Evolutionary conservation across 2,329 filamentous ascomycete species (phyloP), one percentile per base, ranked within the genome.

Genomic region (Alternaria tenuissima): DNA sequence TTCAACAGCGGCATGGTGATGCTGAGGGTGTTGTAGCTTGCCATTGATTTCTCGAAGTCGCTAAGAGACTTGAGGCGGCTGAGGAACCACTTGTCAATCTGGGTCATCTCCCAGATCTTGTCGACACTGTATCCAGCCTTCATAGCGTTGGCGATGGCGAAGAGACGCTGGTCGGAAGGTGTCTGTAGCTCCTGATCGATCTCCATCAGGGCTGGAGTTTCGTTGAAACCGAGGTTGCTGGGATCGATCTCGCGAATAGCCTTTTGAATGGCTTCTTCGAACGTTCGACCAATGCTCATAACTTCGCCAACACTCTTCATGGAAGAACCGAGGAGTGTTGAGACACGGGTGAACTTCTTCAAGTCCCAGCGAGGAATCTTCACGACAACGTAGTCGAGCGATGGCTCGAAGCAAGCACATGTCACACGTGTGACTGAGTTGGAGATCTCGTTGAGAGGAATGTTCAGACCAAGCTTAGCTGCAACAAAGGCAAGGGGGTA

Each of bases 251-350:
- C 90, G 52, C 95, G 90, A 72, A 99, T 99, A 20, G 95, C 95
- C 81, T 98, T 99, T 74, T 99, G 95, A 42, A 99, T 97, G 8
- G 95, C 95, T 81, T 99, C 95, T 80, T 99, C 95, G 71, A 99
- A 99, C 0, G 92, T 96, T 67, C 95, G 86, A 58, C 95, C 95
- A 69, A 99, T 97, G 74, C 91, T 94, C 95, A 99, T 98, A 68
- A 99, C 95, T 79, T 99, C 95, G 75, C 95, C 95, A 54, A 99
- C 94, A 87, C 93, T 97, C 89, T 98, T 99, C 95, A 99, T 99
- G 12, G 94, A 97, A 3, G 95, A 98, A 30, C 94, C 94, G 24
- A 99, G 90, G 76, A 96, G 91, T 1, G 94, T 98, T 4, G 94
- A 98, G 22, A 98, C 95, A 68, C 95, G 89, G 28, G 92, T 96